Conservation (phyloP, 2,329 filamentous ascomycete genomes). For the Aspergillus aculeatinus region DNA sequence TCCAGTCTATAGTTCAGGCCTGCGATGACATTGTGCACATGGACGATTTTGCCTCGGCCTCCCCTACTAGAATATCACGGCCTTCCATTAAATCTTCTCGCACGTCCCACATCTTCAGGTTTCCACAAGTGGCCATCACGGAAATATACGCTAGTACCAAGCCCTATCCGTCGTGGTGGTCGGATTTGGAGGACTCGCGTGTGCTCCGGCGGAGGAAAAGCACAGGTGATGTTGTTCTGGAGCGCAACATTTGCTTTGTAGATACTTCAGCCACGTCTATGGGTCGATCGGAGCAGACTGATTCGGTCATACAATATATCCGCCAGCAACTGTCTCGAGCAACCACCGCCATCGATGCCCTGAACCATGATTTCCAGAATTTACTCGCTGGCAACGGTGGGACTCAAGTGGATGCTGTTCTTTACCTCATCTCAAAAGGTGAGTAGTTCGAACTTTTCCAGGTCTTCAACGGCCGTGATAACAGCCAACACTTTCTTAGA, state of each 20-base stretch:
- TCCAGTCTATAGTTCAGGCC: conserved; percentile 80
- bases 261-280: conserved; percentile 69
- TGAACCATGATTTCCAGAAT: conserved; percentile 71
- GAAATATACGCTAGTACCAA: conserved; percentile 79
- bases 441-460: conserved; percentile 30
- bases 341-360: conserved; percentile 60
- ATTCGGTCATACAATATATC: conserved; percentile 67
- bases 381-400: conserved; percentile 80
- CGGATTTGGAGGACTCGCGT: conserved; percentile 68
- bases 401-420: conserved; percentile 76
- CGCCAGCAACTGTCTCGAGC: conserved; percentile 67
- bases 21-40: conserved; percentile 94
- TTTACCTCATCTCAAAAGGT: conserved; percentile 79
- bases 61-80: conserved; percentile 20
- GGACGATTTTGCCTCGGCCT: conserved; percentile 56
- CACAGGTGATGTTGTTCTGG: conserved; percentile 72
- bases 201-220: conserved; percentile 66
- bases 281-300: conserved; percentile 54
- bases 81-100: conserved; percentile 24
- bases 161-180: conserved; percentile 88
- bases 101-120: conserved; percentile 18
- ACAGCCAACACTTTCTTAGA: conserved; percentile 39
- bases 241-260: conserved; percentile 91
- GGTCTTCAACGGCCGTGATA: neutral
- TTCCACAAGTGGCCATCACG: conserved; percentile 44